phyloP scores from a whole-genome alignment of 805 yeast species.

The Lachancea sp. region DNA sequence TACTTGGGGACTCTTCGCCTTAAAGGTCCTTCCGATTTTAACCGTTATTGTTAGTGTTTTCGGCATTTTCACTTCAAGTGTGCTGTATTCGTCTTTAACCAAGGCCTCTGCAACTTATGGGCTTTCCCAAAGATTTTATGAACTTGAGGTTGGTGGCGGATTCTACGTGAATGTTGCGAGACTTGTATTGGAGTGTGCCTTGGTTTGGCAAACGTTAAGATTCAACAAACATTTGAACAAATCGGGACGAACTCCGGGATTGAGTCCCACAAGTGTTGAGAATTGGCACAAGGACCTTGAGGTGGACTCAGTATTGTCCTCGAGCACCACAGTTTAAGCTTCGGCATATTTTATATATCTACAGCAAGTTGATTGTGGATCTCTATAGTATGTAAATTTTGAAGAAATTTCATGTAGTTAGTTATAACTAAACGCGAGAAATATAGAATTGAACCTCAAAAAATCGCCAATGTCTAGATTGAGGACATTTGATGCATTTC shows the following conservation, averaged over 20 bases:
- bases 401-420: neutral
- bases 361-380: too few species aligned
- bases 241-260: neutral
- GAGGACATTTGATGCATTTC: slow-evolving; percentile 65
- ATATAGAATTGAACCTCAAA: neutral
- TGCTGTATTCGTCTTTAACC: neutral
- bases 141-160: slow-evolving; percentile 2
- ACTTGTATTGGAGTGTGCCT: slow-evolving; percentile 2
- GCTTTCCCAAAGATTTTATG: slow-evolving; percentile 2
- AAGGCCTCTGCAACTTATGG: slow-evolving; percentile 4
- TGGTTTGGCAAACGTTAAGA: slow-evolving; percentile 1
- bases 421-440: neutral
- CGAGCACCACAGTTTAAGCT: slow-evolving; percentile 5
- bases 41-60: slow-evolving; percentile 2
- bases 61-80: neutral
- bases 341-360: too few species aligned
- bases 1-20: neutral
- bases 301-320: slow-evolving; percentile 2
- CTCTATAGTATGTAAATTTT: neutral
- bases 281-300: slow-evolving; percentile 3
- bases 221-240: neutral
- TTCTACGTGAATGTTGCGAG: slow-evolving; percentile 4
- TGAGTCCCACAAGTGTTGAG: neutral
- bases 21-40: slow-evolving; percentile 1
- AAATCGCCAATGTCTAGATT: slow-evolving; percentile 32